A percentile compares a stretch with the other conserved stretches of the same genome.
Evolutionary conservation across 306 rosid genomes (phyloP).

Genomic region (Castanopsis chinensis): DNA sequence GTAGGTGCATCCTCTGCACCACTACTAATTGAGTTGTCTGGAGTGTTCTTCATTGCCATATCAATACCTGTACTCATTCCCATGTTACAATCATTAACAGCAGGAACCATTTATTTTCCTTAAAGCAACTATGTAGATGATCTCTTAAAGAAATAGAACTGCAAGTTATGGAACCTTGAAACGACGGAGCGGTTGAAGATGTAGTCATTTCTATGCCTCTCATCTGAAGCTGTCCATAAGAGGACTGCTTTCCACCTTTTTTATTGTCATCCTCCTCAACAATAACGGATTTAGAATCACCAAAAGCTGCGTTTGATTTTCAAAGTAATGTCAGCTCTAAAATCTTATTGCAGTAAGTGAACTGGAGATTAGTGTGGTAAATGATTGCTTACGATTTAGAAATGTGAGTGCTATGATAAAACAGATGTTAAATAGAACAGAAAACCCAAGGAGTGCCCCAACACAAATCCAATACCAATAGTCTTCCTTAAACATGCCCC

Average conservation of each 20-base stretch:
- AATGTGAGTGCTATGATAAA: slow-evolving; percentile 56
- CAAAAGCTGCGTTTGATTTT: slow-evolving; percentile 47
- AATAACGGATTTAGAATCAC: slow-evolving; percentile 52
- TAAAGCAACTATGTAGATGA: neutral
- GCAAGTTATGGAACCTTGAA: slow-evolving; percentile 20
- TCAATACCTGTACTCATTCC: slow-evolving; percentile 20
- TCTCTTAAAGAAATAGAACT: neutral
- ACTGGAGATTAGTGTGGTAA: slow-evolving; percentile 1
- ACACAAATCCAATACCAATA: slow-evolving; percentile 78
- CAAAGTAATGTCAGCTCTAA: slow-evolving; percentile 5
- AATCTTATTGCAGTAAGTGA: neutral
- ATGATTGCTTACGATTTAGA: slow-evolving; percentile 53
- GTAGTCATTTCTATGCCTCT: slow-evolving; percentile 12
- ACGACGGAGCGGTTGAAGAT: slow-evolving; percentile 23
- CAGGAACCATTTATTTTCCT: neutral
- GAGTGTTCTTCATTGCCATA: slow-evolving; percentile 19
- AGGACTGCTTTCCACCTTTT: slow-evolving; percentile 15
- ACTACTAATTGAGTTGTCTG: slow-evolving; percentile 23
- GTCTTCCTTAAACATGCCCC: slow-evolving; percentile 59
- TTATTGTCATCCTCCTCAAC: slow-evolving; percentile 34
- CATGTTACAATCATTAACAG: neutral
- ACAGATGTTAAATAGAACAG: slow-evolving; percentile 53
- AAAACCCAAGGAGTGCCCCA: slow-evolving; percentile 71
- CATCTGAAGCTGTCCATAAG: slow-evolving; percentile 7
- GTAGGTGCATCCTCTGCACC: slow-evolving; percentile 16